Evolutionary conservation across 2,329 filamentous ascomycete species (phyloP), one percentile per base, ranked within the genome.

Genomic region (Colletotrichum sp.): DNA sequence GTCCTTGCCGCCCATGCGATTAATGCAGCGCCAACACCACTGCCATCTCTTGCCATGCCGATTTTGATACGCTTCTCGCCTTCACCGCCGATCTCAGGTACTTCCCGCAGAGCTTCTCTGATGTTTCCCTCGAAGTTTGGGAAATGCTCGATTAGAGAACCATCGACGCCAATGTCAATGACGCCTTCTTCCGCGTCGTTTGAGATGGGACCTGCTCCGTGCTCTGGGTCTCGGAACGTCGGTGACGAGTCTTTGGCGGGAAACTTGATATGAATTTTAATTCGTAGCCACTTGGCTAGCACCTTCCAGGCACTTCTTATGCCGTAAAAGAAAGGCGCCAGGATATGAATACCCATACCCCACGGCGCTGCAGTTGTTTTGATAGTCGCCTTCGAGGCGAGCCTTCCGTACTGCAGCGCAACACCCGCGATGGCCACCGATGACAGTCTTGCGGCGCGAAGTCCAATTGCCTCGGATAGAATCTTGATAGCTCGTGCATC

Each of bases 1-100:
- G 56, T 16, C 6, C 73, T 68, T 8, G 73, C 73, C 21, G 79
- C 78, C 66, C 79, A 79, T 6, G 93, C 93, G 83, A 94, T 94
- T 80, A 95, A 83, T 68, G 93, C 93, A 9, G 93, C 93, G 62
- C 93, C 93, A 36, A 95, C 92, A 67, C 93, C 93, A 78, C 90
- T 93, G 18, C 93, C 93, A 80, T 95, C 93, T 84, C 94, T 94
- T 30, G 93, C 93, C 79, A 94, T 91, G 5, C 93, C 93, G 79
- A 95, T 94, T 55, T 91, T 87, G 58, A 95, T 89, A 81, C 89
- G 90, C 84, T 90, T 91, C 82, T 94, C 93, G 8, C 92, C 92
- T 30, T 84, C 82, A 8, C 81, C 81, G 3, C 93, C 93, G 78
- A 95, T 90, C 72, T 90, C 87, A 13, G 89, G 85, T 38, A 94